Evolutionary conservation across 139 green algal genomes (phyloP).

Genomic region (Dunaliella primolecta): DNA sequence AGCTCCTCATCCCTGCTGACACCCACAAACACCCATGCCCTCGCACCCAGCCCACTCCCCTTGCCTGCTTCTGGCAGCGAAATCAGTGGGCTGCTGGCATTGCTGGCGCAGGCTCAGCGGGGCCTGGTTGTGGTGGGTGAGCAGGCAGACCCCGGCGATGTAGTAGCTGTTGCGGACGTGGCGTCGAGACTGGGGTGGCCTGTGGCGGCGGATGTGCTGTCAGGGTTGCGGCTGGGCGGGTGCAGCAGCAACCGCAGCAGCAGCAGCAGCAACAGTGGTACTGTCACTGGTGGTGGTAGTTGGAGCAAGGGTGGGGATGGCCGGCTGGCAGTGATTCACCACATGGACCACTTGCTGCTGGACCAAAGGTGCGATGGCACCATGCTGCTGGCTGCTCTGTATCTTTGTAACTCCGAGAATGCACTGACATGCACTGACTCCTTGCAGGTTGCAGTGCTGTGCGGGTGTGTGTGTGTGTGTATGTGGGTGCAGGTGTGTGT

Average conservation of each 20-base stretch:
- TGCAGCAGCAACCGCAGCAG: slow-evolving; percentile 54
- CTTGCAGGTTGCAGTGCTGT: no score
- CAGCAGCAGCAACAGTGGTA: slow-evolving; percentile 50
- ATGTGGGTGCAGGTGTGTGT: no score
- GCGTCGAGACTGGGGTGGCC: slow-evolving; percentile 75
- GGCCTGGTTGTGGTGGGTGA: slow-evolving; percentile 85
- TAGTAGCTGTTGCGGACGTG: slow-evolving; percentile 52
- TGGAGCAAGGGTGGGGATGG: slow-evolving; percentile 80
- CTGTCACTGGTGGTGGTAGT: slow-evolving; percentile 72
- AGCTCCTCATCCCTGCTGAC: no score
- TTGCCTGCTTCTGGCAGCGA: background rate
- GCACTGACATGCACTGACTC: no score
- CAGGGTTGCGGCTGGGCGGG: slow-evolving; percentile 55
- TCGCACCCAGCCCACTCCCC: no score
- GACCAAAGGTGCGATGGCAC: slow-evolving; percentile 25
- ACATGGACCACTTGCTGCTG: slow-evolving; percentile 81
- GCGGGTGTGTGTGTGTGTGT: no score
- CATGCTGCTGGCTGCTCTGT: no score
- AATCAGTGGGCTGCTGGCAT: background rate
- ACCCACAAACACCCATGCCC: no score
- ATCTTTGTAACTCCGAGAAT: no score
- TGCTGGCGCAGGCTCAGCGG: slow-evolving; percentile 12
- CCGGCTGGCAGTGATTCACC: slow-evolving; percentile 65
- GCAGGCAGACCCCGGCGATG: slow-evolving; percentile 50
- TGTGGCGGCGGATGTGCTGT: slow-evolving; percentile 82